Evolutionary conservation across 768 basidiomycete genomes (phyloP), one percentile per base, ranked within the genome.

Genomic region (Pilatotrama ljubarskyi): DNA sequence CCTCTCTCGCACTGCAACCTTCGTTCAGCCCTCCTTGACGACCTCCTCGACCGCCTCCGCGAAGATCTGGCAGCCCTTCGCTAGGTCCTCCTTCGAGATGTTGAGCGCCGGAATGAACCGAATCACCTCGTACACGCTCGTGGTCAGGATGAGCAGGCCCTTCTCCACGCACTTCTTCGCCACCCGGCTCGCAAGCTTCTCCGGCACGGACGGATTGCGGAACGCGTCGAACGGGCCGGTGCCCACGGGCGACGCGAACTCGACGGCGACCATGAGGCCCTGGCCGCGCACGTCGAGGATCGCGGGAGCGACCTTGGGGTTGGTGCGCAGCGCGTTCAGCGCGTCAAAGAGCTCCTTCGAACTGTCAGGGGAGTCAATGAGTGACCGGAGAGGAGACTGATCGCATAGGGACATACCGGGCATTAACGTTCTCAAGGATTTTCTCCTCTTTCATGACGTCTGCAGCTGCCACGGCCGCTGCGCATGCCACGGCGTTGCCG

Each of bases 81-180:
- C 79, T 77, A 97, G 75, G 70, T 98, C 93, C 70, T 80, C 82
- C 72, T 84, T 73, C 22, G 81, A 83, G 62, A 96, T 83, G 70
- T 93, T 95, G 67, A 98, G 74, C 15, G 96, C 84, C 4, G 96
- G 96, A 68, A 98, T 98, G 79, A 98, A 97, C 69, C 95, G 80
- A 58, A 97, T 77, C 14, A 89, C 88, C 72, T 95, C 90, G 72
- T 90, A 95, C 24, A 91, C 80, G 51, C 90, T 92, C 24, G 95
- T 97, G 13, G 95, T 96, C 58, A 98, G 78, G 40, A 96, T 83
- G 49, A 97, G 72, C 78, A 98, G 74, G 20, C 91, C 93, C 70
- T 91, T 88, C 70, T 94, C 90, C 62, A 93, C 78, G 73, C 95
- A 97, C 68, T 82, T 85, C 69, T 84, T 84, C 61, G 90, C 82